Base-by-base conservation (phyloP, 352 stramenopile genomes). In the Globisporangium alternatum region DNA sequence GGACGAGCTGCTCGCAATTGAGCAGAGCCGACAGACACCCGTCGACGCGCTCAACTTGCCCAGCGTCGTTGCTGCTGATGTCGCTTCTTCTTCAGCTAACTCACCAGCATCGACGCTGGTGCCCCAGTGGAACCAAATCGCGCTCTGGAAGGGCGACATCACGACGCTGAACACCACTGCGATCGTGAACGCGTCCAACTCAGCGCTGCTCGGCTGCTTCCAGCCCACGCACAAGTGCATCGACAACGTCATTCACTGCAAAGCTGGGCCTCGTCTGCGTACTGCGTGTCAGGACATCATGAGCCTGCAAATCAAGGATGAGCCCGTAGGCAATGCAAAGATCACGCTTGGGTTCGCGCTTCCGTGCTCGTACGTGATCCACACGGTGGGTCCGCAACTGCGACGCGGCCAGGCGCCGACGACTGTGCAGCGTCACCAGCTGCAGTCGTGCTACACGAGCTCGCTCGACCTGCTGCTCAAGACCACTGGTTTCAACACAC, bases 191-290 rank as follows among this genome's bases (percentile, higher is more conserved):
- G 81, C 83, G 9, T 80, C 81, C 41, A 91, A 92, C 63, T 78
- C 73, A 22, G 65, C 67, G 37, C 70, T 89, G 19, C 68, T 93
- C n/a, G 80, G 81, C 0, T 91, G 83, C 64, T 93, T 91, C 65
- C 72, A 86, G 62, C 81, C 81, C 25, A 73, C 76, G 4, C 81
- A 90, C 60, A 80, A 75, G 41, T 93, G 81, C 55, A 90, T 90
- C 52, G 80, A 93, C 70, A 90, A 91, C 33, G 74, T 89, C 37
- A 91, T 90, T 54, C 81, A 92, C 69, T 79, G 74, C 56, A 77
- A 76, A 56, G 76, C 81, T 0, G 81, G 80, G 1, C 81, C 80
- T 21, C 76, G 83, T 3, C 65, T 92, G 22, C 81, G 83, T 22
- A 62, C 74, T 0, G 80, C 76, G 21, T 93, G 84, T 49, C 56